phyloP scores from a whole-genome alignment of 169 alveolate genomes.

The Cyclospora cayetanensis region DNA sequence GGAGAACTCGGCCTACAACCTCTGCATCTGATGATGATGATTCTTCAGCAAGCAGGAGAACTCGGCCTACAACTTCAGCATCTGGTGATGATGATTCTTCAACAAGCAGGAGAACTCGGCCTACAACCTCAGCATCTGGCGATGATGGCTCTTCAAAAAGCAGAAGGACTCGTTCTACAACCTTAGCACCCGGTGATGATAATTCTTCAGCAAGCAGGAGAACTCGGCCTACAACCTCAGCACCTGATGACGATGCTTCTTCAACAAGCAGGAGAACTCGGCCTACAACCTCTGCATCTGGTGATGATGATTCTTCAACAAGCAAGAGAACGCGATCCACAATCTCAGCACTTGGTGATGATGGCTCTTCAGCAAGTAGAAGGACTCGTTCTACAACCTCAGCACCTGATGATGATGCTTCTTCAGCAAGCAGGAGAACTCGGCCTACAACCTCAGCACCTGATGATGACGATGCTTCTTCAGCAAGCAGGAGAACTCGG shows the following conservation, averaged over 20 bases:
- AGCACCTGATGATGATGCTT: not conserved
- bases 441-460: not conserved
- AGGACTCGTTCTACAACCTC: not conserved
- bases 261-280: not conserved
- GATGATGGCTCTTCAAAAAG: not conserved
- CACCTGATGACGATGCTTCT: not conserved
- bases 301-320: not conserved
- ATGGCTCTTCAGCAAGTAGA: not conserved
- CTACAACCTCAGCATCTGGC: not conserved
- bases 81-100: not conserved
- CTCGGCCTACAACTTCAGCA: not conserved
- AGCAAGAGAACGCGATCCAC: not conserved
- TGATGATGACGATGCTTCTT: not conserved
- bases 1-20: not conserved
- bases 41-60: not conserved
- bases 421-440: not conserved
- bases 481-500: not conserved
- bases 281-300: not conserved
- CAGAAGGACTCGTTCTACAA: slow-evolving; percentile 20
- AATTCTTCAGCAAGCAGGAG: not conserved
- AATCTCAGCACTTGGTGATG: not conserved
- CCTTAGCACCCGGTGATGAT: too few relatives aligned
- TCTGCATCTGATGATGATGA: not conserved
- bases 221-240: not conserved
- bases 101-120: not conserved